phyloP scores from a whole-genome alignment of 192 early-diverging fungal genomes.

The Coemansia umbellata region DNA sequence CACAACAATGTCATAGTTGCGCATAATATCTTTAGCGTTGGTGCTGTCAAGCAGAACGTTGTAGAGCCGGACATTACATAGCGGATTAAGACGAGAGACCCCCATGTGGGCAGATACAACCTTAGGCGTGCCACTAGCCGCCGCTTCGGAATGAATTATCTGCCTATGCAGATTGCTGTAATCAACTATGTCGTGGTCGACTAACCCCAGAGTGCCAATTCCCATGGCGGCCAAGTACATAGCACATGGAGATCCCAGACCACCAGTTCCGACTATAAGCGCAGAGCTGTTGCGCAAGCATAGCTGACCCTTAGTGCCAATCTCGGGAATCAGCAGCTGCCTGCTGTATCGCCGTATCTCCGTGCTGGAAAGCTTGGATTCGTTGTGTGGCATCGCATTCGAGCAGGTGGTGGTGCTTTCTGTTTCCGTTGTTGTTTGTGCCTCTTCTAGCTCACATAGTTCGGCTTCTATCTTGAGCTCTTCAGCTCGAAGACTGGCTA shows the following conservation, averaged over 20 bases:
- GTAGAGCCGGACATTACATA: slow-evolving; percentile 61
- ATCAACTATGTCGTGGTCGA: slow-evolving; percentile 91
- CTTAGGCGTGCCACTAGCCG: slow-evolving; percentile 60
- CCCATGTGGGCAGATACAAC: slow-evolving; percentile 65
- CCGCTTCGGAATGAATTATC: slow-evolving; percentile 80
- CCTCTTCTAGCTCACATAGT: slow-evolving; percentile 26
- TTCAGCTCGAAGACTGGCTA: slow-evolving; percentile 23
- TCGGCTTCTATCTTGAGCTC: slow-evolving; percentile 39
- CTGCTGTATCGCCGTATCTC: slow-evolving; percentile 82
- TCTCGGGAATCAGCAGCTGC: slow-evolving; percentile 78
- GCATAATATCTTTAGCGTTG: slow-evolving; percentile 75
- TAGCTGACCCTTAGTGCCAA: slow-evolving; percentile 70
- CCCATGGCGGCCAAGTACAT: slow-evolving; percentile 90
- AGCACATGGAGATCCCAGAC: slow-evolving; percentile 82
- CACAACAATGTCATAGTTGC: slow-evolving; percentile 77
- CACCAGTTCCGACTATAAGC: slow-evolving; percentile 91
- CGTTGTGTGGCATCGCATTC: not conserved
- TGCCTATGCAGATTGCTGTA: slow-evolving; percentile 92
- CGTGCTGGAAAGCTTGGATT: slow-evolving; percentile 53
- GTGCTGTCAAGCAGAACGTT: slow-evolving; percentile 71
- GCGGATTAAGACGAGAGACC: slow-evolving; percentile 61
- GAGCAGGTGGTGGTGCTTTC: not conserved
- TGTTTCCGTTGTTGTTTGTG: not conserved
- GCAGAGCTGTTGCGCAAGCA: slow-evolving; percentile 69
- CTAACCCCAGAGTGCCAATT: slow-evolving; percentile 80